Conservation (phyloP, 352 stramenopile genomes). For the Phytophthora sp. region DNA sequence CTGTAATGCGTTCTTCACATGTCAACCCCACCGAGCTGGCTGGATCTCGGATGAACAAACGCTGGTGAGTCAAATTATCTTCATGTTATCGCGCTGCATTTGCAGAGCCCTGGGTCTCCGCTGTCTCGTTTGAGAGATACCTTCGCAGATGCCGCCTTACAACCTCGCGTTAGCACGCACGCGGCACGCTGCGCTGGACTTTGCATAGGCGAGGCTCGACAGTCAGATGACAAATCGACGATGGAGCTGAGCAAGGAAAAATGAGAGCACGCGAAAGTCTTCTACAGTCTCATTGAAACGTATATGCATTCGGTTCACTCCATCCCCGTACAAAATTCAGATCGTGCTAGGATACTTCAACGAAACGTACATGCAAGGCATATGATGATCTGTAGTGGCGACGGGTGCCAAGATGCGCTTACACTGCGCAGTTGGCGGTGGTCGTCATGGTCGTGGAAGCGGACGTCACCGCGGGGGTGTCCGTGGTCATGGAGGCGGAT, state of each 20-base stretch:
- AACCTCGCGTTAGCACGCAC: conserved; percentile 30
- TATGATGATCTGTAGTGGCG: neutral
- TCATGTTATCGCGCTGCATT: no score
- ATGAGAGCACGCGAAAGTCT: conserved; percentile 24
- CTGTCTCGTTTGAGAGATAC: conserved; percentile 26
- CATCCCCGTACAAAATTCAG: conserved; percentile 27
- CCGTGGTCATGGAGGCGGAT: conserved; percentile 15
- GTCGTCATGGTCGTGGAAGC: conserved; percentile 31
- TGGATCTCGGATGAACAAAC: conserved; percentile 1
- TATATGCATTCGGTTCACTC: conserved; percentile 19
- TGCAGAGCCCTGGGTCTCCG: conserved; percentile 9
- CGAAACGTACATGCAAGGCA: no score
- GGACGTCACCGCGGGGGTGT: conserved; percentile 30
- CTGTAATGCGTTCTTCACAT: conserved; percentile 9
- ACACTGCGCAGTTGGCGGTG: conserved; percentile 35
- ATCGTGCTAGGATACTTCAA: conserved; percentile 4
- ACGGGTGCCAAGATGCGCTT: conserved; percentile 1
- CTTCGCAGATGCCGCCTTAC: conserved; percentile 18
- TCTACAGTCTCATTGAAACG: conserved; percentile 1
- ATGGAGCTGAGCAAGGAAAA: conserved; percentile 4
- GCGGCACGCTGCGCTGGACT: conserved; percentile 5
- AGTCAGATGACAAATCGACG: conserved; percentile 19
- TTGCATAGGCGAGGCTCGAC: conserved; percentile 6
- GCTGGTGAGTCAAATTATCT: neutral
- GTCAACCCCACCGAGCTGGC: conserved; percentile 30